Conservation (phyloP, 108 stramenopile genomes). For the Pseudonitzschia multistriata region DNA sequence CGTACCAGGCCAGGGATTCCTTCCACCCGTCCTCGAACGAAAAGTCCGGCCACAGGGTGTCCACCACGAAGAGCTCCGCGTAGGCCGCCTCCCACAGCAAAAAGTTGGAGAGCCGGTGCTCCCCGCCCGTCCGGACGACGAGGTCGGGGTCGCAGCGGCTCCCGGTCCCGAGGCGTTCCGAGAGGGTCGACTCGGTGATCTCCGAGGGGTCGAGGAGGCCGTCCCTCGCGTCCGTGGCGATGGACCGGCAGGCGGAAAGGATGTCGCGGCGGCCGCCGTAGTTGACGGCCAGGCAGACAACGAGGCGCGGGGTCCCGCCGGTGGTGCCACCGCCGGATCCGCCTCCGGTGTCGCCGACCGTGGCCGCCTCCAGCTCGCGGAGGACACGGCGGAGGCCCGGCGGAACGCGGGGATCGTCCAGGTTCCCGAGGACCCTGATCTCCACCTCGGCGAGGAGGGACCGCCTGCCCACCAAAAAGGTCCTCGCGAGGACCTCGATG, state of each 20-base stretch:
- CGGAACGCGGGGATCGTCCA: slow-evolving; percentile 72
- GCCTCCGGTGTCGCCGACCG: not conserved
- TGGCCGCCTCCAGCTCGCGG: slow-evolving; percentile 7
- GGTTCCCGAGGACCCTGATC: slow-evolving; percentile 64
- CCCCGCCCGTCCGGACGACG: slow-evolving; percentile 86
- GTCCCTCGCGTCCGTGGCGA: slow-evolving; percentile 42
- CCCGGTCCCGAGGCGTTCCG: slow-evolving; percentile 42
- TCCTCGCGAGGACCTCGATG: slow-evolving; percentile 49
- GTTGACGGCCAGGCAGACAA: slow-evolving; percentile 82
- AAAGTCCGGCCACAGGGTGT: slow-evolving; percentile 83
- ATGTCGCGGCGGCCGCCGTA: slow-evolving; percentile 92
- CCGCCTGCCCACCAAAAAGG: not conserved
- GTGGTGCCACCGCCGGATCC: not conserved
- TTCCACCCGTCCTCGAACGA: slow-evolving; percentile 19
- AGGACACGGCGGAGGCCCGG: slow-evolving; percentile 40
- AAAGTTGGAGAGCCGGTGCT: slow-evolving; percentile 85
- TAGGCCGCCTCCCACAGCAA: slow-evolving; percentile 86
- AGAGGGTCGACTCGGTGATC: slow-evolving; percentile 52
- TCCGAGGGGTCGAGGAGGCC: slow-evolving; percentile 26
- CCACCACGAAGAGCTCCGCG: slow-evolving; percentile 71
- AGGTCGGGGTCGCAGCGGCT: slow-evolving; percentile 64
- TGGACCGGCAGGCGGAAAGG: slow-evolving; percentile 49
- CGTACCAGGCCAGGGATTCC: slow-evolving; percentile 61
- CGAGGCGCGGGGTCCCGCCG: slow-evolving; percentile 25
- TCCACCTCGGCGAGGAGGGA: slow-evolving; percentile 11